Evolutionary conservation across 1,139 yeast genomes (phyloP), one percentile per base, ranked within the genome.

Genomic region (Taphrina populina): DNA sequence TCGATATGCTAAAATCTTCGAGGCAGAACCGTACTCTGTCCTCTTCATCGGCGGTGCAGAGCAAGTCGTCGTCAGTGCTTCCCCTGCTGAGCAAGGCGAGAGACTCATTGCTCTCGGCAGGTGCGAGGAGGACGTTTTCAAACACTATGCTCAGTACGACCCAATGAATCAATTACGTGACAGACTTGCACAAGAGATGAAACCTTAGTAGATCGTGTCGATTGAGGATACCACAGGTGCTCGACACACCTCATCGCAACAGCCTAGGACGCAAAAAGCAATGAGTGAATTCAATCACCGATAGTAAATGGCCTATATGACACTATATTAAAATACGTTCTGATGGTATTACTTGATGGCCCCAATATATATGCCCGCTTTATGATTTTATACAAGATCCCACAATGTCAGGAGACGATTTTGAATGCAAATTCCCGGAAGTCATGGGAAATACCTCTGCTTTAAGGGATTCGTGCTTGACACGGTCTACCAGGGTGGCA

Each of bases 331-430:
- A 27, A 27, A 8, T 27, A 27, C 7, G 30, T 27, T 8, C 11
- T 7, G 7, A 27, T 27, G 30, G 10, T 27, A 27, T 27, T 8
- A 8, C 11, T 27, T 27, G 30, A 27, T 27, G n/a, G n/a, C n/a
- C n/a, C n/a, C n/a, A 27, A 7, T 27, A 8, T 27, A 27, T 27
- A 8, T 27, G 30, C 7, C 30, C 21, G 24, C 33, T 32, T 29
- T 41, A 49, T 36, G 54, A 49, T 49, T 49, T 49, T 23, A 49
- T 49, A 39, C 54, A 49, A 10, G 46, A 37, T 13, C 54, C 54
- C 4, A 49, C 44, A 35, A 39, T 23, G 33, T 30, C 34, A 10
- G 54, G 29, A 20, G 46, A 47, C 4, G 45, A 39, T 20, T 37
- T 30, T 8, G 45, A 29, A 32, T 33, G 19, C 15, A 30, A 39